Percentiles rank a stretch among this genome's conserved stretches.
Conservation (phyloP, 2,329 filamentous ascomycete genomes). For the Aspergillus sp. region DNA sequence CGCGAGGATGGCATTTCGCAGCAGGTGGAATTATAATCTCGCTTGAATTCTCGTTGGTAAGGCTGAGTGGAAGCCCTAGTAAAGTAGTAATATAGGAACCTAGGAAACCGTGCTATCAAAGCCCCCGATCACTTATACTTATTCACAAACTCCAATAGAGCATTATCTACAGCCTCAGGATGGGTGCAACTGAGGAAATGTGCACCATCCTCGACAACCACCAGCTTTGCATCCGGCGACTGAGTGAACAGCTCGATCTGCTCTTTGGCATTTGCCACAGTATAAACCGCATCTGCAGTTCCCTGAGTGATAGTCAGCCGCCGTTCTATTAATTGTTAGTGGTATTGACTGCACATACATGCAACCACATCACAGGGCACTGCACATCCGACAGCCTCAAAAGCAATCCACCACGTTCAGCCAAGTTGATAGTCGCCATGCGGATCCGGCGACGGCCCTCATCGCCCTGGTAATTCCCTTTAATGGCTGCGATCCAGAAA, state of each 20-base stretch:
- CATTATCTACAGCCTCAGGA: not conserved
- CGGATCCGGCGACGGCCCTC: not conserved
- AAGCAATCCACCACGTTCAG: not conserved
- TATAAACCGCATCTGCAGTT: not conserved
- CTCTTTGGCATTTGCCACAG: not conserved
- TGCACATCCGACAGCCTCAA: not conserved
- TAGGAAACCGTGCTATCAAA: no score
- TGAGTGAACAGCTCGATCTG: not conserved
- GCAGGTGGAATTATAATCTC: not conserved
- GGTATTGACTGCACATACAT: not conserved
- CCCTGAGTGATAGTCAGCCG: not conserved
- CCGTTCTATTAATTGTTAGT: not conserved
- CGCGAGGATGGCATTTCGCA: no score
- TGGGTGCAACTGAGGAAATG: not conserved
- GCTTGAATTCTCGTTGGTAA: slow-evolving; percentile 3
- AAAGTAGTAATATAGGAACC: no score
- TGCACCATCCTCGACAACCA: not conserved
- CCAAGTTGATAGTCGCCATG: not conserved
- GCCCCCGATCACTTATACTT: not conserved
- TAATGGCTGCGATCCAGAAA: not conserved
- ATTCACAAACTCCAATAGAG: not conserved
- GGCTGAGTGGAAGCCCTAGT: no score
- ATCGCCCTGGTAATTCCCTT: not conserved
- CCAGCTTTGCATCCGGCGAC: not conserved
- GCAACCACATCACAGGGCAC: not conserved